Conservation (phyloP, 2,329 filamentous ascomycete species). For the Periconia sp. region DNA sequence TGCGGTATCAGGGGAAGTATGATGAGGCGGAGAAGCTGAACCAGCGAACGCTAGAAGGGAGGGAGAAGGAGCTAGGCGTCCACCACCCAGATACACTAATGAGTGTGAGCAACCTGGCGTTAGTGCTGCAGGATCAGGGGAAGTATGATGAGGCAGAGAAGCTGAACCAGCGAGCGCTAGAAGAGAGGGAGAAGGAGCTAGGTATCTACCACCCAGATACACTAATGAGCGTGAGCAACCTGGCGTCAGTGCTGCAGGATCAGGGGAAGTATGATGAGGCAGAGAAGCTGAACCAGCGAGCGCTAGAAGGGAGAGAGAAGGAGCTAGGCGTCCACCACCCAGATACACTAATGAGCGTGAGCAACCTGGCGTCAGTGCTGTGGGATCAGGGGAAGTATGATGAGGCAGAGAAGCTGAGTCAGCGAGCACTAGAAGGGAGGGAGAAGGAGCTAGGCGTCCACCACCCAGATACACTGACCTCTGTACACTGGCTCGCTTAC, state of each 20-base stretch:
- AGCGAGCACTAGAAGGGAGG: no score
- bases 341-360: constrained; percentile 6
- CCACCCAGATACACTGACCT: no score
- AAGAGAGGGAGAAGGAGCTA: constrained; percentile 8
- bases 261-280: constrained; percentile 11
- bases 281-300: background rate
- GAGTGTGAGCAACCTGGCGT: constrained; percentile 5
- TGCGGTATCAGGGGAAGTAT: background rate
- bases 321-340: constrained; percentile 9
- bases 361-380: background rate
- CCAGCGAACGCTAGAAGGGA: no score
- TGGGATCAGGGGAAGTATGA: no score
- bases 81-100: background rate
- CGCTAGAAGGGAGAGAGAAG: no score
- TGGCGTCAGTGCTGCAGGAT: constrained; percentile 3
- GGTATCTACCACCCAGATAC: constrained; percentile 4
- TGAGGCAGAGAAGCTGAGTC: no score
- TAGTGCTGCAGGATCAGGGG: constrained; percentile 5
- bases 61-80: no score
- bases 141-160: constrained; percentile 8
- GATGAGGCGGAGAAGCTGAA: no score
- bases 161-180: constrained; percentile 8
- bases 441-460: no score
- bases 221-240: constrained; percentile 7
- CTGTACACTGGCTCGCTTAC: no score